Evolutionary conservation across 805 yeast species (phyloP).

Genomic region (Zygosaccharomyces kombuchaensis): DNA sequence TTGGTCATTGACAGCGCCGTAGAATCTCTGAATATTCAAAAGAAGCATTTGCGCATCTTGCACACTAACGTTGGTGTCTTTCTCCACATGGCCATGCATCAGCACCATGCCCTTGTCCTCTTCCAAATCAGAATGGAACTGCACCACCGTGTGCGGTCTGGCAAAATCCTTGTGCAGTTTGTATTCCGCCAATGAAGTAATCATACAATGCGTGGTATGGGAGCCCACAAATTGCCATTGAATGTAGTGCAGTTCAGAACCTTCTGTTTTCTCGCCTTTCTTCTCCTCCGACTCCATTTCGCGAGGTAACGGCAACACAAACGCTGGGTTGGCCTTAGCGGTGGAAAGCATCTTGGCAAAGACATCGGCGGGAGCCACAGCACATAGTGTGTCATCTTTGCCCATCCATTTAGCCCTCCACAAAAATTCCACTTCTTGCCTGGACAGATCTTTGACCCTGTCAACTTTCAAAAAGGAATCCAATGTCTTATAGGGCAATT

Average conservation of each 20-base stretch:
- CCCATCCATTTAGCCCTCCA: slow-evolving; percentile 85
- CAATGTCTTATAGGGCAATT: slow-evolving; percentile 65
- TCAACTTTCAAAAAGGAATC: slow-evolving; percentile 65
- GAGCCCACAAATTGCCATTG: slow-evolving; percentile 93
- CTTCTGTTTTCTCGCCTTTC: slow-evolving; percentile 38
- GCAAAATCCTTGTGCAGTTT: slow-evolving; percentile 89
- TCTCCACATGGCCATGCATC: slow-evolving; percentile 83
- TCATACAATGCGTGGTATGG: slow-evolving; percentile 77
- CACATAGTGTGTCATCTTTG: slow-evolving; percentile 57
- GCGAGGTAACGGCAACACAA: slow-evolving; percentile 86
- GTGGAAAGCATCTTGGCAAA: slow-evolving; percentile 58
- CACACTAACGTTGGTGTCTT: slow-evolving; percentile 58
- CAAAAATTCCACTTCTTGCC: slow-evolving; percentile 64
- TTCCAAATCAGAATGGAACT: slow-evolving; percentile 76
- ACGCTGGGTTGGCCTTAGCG: slow-evolving; percentile 73
- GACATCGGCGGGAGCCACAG: slow-evolving; percentile 54
- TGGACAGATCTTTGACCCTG: slow-evolving; percentile 53
- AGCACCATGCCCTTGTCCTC: slow-evolving; percentile 59
- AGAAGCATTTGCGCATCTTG: slow-evolving; percentile 76
- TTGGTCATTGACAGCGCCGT: slow-evolving; percentile 57
- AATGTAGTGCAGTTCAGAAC: slow-evolving; percentile 78
- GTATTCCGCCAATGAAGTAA: slow-evolving; percentile 88
- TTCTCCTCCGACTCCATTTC: slow-evolving; percentile 38
- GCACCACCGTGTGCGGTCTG: slow-evolving; percentile 88
- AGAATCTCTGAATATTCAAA: slow-evolving; percentile 74